phyloP scores from a whole-genome alignment of 2,329 filamentous ascomycete species.

The Knufia petricola region DNA sequence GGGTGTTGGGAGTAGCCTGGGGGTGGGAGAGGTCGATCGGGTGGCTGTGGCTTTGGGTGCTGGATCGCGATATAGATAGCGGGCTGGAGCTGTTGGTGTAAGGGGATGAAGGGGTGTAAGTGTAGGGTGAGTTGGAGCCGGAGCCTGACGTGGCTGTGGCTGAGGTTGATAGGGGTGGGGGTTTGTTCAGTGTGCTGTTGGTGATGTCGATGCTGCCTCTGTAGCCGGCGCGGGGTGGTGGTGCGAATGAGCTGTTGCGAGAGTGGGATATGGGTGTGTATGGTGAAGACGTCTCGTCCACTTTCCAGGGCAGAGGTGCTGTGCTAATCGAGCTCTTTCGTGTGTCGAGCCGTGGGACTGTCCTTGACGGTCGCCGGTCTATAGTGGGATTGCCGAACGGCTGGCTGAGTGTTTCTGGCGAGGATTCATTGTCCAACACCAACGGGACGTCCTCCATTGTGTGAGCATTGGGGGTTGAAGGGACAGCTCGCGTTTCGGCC shows the following conservation, averaged over 20 bases:
- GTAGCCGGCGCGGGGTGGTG: neutral
- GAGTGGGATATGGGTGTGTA: constrained; percentile 11
- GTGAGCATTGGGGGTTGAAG: neutral
- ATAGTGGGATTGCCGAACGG: neutral
- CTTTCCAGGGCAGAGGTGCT: neutral
- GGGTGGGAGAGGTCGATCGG: constrained; percentile 23
- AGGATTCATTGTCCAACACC: neutral
- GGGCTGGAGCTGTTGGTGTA: constrained; percentile 3
- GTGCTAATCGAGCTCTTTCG: neutral
- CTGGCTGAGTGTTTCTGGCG: neutral
- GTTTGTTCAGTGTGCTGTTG: neutral
- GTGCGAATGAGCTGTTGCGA: constrained; percentile 7
- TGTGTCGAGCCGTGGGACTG: neutral
- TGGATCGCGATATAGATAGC: constrained; percentile 7
- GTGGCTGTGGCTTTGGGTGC: constrained; percentile 7
- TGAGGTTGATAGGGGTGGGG: neutral
- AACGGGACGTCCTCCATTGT: neutral
- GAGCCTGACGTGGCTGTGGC: too few relatives aligned
- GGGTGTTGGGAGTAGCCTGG: constrained; percentile 27
- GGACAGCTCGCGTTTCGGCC: neutral
- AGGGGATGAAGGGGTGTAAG: neutral
- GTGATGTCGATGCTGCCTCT: constrained; percentile 14
- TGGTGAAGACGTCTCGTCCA: constrained; percentile 3
- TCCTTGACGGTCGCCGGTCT: neutral
- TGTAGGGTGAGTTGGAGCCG: too few relatives aligned